These are phyloP conservation scores for Nissolia schottii DNA, from an alignment of 306 rosid species.

Conservation along the genomic window DNA sequence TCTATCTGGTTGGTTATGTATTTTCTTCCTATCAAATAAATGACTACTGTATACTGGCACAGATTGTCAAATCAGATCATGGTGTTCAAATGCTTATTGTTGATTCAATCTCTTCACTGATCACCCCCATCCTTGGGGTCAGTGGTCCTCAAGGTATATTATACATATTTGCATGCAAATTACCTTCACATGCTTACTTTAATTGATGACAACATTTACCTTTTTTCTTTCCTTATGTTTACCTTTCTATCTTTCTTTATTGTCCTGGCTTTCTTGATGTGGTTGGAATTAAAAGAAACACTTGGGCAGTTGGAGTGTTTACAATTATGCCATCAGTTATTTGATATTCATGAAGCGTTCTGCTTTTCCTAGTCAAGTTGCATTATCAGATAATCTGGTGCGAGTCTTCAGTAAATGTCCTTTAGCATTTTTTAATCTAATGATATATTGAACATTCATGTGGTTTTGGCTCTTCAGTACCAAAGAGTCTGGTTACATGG, in stretches of 20 bases:
- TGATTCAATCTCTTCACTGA: conserved; percentile 80
- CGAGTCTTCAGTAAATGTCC: background rate
- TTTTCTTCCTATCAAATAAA: conserved; percentile 22
- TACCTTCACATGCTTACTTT: conserved; percentile 12
- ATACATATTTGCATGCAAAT: conserved; percentile 21
- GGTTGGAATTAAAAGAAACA: background rate
- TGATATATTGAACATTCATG: background rate
- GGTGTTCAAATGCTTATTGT: conserved; percentile 64
- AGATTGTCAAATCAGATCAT: conserved; percentile 41
- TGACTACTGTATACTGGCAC: conserved; percentile 25
- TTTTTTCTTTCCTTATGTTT: conserved; percentile 14
- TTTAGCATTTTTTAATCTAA: background rate
- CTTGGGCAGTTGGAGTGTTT: background rate
- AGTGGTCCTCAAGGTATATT: conserved; percentile 76
- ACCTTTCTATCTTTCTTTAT: background rate
- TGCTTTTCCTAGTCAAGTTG: background rate
- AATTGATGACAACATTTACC: background rate
- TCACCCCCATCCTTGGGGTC: conserved; percentile 83
- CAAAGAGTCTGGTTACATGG: background rate
- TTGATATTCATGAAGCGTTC: background rate
- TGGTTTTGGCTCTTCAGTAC: background rate
- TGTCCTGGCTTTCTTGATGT: background rate
- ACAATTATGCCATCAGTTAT: background rate
- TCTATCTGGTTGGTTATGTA: background rate
- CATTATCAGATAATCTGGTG: background rate